Conservation (phyloP, 192 early-diverging fungal genomes). For the Entrophospora sp. region DNA sequence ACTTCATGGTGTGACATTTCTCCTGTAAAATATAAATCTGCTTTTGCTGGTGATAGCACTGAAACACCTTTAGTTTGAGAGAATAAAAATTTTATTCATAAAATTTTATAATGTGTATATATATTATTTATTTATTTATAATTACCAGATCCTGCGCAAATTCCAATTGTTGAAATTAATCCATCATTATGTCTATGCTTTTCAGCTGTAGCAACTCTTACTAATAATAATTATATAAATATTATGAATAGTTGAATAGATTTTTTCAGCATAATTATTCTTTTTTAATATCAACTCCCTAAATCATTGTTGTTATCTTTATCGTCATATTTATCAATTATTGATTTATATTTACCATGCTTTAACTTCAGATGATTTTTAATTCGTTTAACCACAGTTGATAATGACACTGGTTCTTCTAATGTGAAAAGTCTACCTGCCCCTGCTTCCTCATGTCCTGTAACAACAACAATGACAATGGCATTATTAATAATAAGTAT, state of each 20-base stretch:
- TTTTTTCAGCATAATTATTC: no score
- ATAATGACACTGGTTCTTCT: conserved; percentile 40
- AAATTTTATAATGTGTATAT: neutral
- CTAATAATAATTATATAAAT: conserved; percentile 24
- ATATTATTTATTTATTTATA: conserved; percentile 19
- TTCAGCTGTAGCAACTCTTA: conserved; percentile 64
- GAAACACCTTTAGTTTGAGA: conserved; percentile 40
- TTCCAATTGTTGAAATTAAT: conserved; percentile 67
- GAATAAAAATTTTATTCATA: neutral
- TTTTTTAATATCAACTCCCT: no score
- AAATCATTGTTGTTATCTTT: no score
- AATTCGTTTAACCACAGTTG: conserved; percentile 45
- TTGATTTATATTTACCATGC: conserved; percentile 39
- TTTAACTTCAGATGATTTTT: conserved; percentile 58
- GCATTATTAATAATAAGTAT: no score
- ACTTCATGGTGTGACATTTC: conserved; percentile 96
- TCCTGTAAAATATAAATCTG: conserved; percentile 85
- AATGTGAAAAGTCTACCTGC: conserved; percentile 57
- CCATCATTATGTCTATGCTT: conserved; percentile 31
- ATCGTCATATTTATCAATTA: no score
- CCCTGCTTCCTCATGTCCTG: conserved; percentile 48
- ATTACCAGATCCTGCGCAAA: conserved; percentile 84
- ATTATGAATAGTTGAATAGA: neutral
- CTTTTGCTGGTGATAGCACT: conserved; percentile 45
- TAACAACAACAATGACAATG: neutral